Evolutionary conservation across 257 asterid species (phyloP), one percentile per base, ranked within the genome.

Genomic region (Nicotiana otophora): DNA sequence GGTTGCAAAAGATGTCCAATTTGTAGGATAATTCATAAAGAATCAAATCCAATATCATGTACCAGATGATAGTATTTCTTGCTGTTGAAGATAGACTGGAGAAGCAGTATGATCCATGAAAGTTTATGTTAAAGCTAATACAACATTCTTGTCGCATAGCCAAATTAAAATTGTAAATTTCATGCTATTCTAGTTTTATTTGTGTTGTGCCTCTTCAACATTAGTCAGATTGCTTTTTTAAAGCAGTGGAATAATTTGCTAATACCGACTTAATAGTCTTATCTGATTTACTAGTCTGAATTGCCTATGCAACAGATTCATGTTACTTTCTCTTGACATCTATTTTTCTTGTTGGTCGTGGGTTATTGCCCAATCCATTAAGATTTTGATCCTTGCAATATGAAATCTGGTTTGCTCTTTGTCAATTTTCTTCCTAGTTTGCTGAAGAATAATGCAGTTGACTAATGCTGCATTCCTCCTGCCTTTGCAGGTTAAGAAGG

Each of bases 401-500:
- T 64, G 69, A 14, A 64, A 30, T 31, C 48, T 64, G n/a, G 20
- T 64, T 14, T 54, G n/a, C 8, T 64, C 39, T 26, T 61, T 61
- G 31, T 9, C 30, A 12, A 2, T 20, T 20, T 61, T 20, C 16
- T n/a, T 63, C 69, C 19, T 63, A 26, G 36, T 10, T 23, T 23
- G n/a, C 70, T 64, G 42, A 28, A 64, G 11, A 5, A 64, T 30
- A 12, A n/a, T 16, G 42, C 70, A 30, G 42, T 64, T 64, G 4
- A 46, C 79, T 46, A 1, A 48, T 72, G 16, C 79, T 72, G 79
- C 61, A 23, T 23, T 26, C 55, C 31, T 51, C 80, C 5, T 4
- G 19, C 3, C 65, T 66, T 68, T 92, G 85, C 90, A 93, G 99
- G 97, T 95, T 67, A 95, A 89, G 90, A 91, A 88, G 86, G 98